Percentiles rank a stretch among this genome's conserved stretches.
Conservation (phyloP, 176 grass and related monocot species). For the Rhynchospora pubera region DNA sequence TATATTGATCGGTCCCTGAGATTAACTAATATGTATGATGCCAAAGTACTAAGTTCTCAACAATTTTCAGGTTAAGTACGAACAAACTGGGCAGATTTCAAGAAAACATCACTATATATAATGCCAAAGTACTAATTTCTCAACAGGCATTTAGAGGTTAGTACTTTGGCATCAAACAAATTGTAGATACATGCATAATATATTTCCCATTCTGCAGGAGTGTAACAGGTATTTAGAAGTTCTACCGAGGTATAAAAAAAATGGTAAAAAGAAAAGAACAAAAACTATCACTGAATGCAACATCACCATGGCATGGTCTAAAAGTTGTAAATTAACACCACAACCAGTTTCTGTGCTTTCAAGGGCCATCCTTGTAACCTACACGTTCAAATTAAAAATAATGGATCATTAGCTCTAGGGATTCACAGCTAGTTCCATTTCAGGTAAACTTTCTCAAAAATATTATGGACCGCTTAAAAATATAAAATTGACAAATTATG, state of each 20-base stretch:
- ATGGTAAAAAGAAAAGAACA: background rate
- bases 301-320: background rate
- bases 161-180: too few species aligned
- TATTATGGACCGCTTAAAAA: background rate
- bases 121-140: too few species aligned
- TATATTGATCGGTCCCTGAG: too few species aligned
- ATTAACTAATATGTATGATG: too few species aligned
- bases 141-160: too few species aligned
- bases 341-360: slow-evolving; percentile 93
- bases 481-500: background rate
- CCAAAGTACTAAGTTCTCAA: too few species aligned
- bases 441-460: background rate
- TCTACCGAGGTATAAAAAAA: slow-evolving; percentile 1
- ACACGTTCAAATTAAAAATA: slow-evolving; percentile 15
- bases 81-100: too few species aligned
- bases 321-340: slow-evolving; percentile 37
- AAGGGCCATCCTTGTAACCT: slow-evolving; percentile 98
- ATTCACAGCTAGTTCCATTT: background rate
- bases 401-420: background rate
- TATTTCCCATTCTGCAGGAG: too few species aligned
- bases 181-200: too few species aligned
- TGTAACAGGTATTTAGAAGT: background rate
- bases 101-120: too few species aligned
- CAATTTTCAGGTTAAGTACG: too few species aligned
- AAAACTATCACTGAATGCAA: background rate